Evolutionary conservation across 1,284 basidiomycete genomes (phyloP).

Genomic region (Gastroboletus turbinatus): DNA sequence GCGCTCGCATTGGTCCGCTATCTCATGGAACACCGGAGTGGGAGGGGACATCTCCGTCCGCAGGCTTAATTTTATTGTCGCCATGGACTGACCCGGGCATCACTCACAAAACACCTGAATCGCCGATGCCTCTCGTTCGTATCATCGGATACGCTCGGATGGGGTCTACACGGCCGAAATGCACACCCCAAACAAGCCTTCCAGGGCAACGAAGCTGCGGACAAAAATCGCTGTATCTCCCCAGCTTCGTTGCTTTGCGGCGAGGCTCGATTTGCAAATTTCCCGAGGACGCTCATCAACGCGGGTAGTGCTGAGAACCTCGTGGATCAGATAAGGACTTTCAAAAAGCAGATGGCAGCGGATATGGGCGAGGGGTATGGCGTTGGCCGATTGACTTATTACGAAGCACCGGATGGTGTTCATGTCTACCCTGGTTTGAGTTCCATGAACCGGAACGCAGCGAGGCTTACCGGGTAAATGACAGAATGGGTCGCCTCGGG

Average conservation of each 20-base stretch:
- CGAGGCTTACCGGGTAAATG: constrained; percentile 11
- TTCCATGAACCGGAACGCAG: constrained; percentile 22
- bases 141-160: constrained; percentile 17
- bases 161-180: constrained; percentile 23
- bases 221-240: constrained; percentile 20
- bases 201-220: constrained; percentile 17
- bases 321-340: constrained; percentile 32
- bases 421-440: constrained; percentile 20
- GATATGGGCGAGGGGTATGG: constrained; percentile 29
- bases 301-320: constrained; percentile 23
- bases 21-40: constrained; percentile 20
- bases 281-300: constrained; percentile 24
- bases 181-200: constrained; percentile 5
- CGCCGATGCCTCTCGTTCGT: constrained; percentile 7
- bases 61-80: constrained; percentile 36
- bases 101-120: constrained; percentile 7
- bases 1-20: constrained; percentile 33
- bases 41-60: constrained; percentile 16
- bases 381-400: constrained; percentile 20
- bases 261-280: constrained; percentile 29
- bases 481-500: constrained; percentile 24
- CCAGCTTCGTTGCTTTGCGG: constrained; percentile 17
- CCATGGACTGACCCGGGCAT: constrained; percentile 33
- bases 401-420: constrained; percentile 22
- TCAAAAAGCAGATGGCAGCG: constrained; percentile 19